Conservation (phyloP, 2,329 filamentous ascomycete species). For the Lecanoromycetidae sp. region DNA sequence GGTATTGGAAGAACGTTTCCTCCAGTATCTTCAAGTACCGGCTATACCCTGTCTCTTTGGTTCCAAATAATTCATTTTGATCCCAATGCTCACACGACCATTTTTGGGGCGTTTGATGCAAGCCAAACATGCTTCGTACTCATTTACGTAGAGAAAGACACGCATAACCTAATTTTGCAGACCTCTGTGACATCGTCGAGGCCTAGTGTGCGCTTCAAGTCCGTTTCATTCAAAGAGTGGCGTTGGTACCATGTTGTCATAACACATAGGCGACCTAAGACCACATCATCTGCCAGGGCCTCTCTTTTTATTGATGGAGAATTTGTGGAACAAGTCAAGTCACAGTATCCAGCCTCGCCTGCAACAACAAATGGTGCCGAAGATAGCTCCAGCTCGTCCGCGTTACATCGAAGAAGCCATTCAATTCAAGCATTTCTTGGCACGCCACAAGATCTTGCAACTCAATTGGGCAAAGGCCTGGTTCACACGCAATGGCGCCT, state of each 20-base stretch:
- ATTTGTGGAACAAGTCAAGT: conserved; percentile 83
- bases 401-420: conserved; percentile 39
- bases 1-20: conserved; percentile 80
- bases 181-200: conserved; percentile 78
- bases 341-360: conserved; percentile 71
- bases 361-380: conserved; percentile 35
- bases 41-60: conserved; percentile 88
- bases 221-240: conserved; percentile 59
- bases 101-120: conserved; percentile 89
- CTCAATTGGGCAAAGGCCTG: conserved; percentile 58
- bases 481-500: conserved; percentile 76
- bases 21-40: conserved; percentile 56
- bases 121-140: conserved; percentile 89
- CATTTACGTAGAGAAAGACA: conserved; percentile 87
- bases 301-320: conserved; percentile 86
- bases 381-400: background rate
- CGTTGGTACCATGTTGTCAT: conserved; percentile 90
- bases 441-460: conserved; percentile 77
- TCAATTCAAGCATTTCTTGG: conserved; percentile 87
- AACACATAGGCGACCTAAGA: conserved; percentile 68
- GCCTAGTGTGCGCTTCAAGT: conserved; percentile 89
- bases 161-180: conserved; percentile 86
- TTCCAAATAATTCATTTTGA: conserved; percentile 82
- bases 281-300: conserved; percentile 65
- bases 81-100: conserved; percentile 70